Conservation (phyloP, 2,329 filamentous ascomycete genomes). For the Aspergillus alliaceus region DNA sequence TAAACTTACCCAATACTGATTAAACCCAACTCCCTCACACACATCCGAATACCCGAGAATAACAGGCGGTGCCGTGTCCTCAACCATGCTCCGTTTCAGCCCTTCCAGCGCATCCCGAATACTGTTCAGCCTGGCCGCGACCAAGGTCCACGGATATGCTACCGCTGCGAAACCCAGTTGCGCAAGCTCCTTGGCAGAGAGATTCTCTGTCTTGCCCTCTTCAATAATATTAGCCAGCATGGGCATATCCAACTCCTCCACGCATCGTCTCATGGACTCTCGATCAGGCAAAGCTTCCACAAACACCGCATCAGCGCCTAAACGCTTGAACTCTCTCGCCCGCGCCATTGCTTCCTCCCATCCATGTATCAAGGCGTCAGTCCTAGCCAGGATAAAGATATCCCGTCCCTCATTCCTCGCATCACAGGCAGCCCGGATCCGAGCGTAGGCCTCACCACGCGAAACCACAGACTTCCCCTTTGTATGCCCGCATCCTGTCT, state of each 20-base stretch:
- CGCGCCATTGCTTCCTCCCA: constrained; percentile 48
- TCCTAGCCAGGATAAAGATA: constrained; percentile 49
- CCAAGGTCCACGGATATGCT: constrained; percentile 48
- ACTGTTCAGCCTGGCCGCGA: constrained; percentile 45
- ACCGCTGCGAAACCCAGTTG: constrained; percentile 43
- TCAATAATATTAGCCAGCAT: constrained; percentile 48
- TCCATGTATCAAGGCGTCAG: constrained; percentile 39
- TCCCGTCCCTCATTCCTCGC: constrained; percentile 48
- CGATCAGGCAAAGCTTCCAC: constrained; percentile 48
- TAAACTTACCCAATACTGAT: constrained; percentile 35
- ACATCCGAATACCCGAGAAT: constrained; percentile 48
- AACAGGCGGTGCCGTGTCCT: constrained; percentile 37
- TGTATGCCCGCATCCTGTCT: constrained; percentile 47
- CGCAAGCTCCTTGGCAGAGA: constrained; percentile 41
- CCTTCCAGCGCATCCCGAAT: constrained; percentile 34
- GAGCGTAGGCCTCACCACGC: constrained; percentile 47
- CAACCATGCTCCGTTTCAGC: constrained; percentile 45
- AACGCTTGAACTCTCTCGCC: constrained; percentile 36
- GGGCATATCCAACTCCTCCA: constrained; percentile 40
- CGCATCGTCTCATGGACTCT: constrained; percentile 40
- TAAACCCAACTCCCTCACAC: constrained; percentile 48
- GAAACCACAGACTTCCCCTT: constrained; percentile 50
- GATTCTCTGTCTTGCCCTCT: constrained; percentile 43
- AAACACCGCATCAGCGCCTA: constrained; percentile 49
- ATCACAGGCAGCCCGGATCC: constrained; percentile 49